Conservation (phyloP, 257 asterid genomes). For the Solanum chilense region DNA sequence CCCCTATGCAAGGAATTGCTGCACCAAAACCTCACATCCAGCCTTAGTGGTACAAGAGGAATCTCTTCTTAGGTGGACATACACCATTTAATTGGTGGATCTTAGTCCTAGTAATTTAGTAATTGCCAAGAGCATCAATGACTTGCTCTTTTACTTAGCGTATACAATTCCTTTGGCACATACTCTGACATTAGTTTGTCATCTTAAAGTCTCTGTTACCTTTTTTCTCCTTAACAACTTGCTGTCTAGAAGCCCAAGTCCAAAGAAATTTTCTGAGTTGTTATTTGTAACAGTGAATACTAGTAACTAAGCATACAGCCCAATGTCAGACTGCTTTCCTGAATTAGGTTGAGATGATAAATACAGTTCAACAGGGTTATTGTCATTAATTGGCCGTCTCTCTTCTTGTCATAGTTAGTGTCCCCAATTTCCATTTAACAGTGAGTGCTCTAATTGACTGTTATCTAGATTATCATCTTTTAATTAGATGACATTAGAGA, state of each 20-base stretch:
- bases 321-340: background rate
- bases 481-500: background rate
- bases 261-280: background rate
- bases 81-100: background rate
- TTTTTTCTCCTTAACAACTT: background rate
- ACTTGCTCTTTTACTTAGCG: background rate
- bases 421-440: background rate
- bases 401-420: background rate
- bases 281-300: background rate
- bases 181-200: background rate
- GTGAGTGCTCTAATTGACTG: background rate
- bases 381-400: background rate
- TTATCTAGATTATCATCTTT: background rate
- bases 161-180: background rate
- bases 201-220: background rate
- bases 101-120: background rate
- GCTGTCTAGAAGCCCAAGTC: background rate
- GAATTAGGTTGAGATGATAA: background rate
- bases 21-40: background rate
- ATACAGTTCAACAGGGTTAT: background rate
- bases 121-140: background rate
- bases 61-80: background rate
- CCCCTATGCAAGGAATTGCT: background rate
- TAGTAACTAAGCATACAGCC: background rate
- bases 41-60: background rate